phyloP scores from a whole-genome alignment of 495 filamentous ascomycete species.

The Articulospora tetracladia region DNA sequence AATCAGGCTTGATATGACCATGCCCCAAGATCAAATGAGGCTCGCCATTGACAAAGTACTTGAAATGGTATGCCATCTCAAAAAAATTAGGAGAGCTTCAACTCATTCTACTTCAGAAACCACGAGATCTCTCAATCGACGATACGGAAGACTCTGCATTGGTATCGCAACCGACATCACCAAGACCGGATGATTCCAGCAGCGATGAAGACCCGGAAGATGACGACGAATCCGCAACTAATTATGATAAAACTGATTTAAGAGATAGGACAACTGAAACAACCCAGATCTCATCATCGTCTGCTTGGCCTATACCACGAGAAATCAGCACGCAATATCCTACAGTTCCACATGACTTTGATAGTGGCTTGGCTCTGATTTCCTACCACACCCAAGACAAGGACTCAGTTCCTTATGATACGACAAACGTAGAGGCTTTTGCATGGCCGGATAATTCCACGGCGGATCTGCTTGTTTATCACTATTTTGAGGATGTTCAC shows the following conservation, averaged over 20 bases:
- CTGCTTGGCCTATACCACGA: constrained; percentile 51
- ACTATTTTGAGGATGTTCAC: constrained; percentile 57
- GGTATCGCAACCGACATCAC: background rate
- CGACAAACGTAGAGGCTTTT: constrained; percentile 40
- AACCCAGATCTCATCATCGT: constrained; percentile 50
- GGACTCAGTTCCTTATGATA: constrained; percentile 38
- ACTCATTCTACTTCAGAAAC: background rate
- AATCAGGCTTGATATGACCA: constrained; percentile 12
- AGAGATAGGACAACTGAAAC: constrained; percentile 49
- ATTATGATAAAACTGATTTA: constrained; percentile 56
- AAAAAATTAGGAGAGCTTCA: background rate
- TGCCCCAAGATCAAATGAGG: constrained; percentile 33
- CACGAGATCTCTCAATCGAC: background rate
- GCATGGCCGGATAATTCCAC: constrained; percentile 45
- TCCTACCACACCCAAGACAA: constrained; percentile 55
- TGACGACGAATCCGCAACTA: constrained; percentile 57
- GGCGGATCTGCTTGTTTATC: constrained; percentile 52
- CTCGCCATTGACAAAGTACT: constrained; percentile 26
- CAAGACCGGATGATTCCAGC: background rate
- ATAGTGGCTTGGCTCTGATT: constrained; percentile 9
- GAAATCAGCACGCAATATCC: constrained; percentile 8
- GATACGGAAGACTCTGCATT: background rate
- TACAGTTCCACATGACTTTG: background rate
- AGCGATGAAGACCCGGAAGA: constrained; percentile 38
- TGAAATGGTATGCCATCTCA: constrained; percentile 11